phyloP scores from a whole-genome alignment of 139 green algal species.

The Desmodesmus armatus region DNA sequence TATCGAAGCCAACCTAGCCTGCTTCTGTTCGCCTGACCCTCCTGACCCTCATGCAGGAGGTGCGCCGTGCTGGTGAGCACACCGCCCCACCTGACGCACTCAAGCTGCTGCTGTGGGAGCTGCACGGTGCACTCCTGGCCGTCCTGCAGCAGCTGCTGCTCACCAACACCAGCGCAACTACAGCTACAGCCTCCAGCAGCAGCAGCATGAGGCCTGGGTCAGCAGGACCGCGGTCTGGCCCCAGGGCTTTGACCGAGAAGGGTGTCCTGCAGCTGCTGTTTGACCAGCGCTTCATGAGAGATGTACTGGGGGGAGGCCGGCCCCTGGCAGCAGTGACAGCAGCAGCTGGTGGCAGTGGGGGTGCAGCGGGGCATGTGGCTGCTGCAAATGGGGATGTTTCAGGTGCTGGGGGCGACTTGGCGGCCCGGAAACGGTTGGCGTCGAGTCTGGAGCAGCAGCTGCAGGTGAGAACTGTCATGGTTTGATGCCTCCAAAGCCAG shows the following conservation, averaged over 20 bases:
- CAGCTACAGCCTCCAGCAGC: not conserved
- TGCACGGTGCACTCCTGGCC: slow-evolving; percentile 55
- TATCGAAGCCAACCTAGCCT: no score
- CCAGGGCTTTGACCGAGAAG: slow-evolving; percentile 73
- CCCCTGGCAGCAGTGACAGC: slow-evolving; percentile 50
- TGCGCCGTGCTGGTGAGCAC: slow-evolving; percentile 75
- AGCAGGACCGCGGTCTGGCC: not conserved
- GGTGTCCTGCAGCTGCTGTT: slow-evolving; percentile 94
- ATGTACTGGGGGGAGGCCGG: slow-evolving; percentile 76
- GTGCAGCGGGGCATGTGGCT: not conserved
- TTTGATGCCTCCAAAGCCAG: no score
- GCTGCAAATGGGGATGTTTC: slow-evolving; percentile 5
- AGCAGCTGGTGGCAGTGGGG: not conserved
- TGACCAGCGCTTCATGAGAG: slow-evolving; percentile 82
- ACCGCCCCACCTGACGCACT: slow-evolving; percentile 67
- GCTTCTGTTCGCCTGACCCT: slow-evolving; percentile 44
- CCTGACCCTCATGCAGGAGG: slow-evolving; percentile 54
- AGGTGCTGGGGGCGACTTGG: slow-evolving; percentile 45
- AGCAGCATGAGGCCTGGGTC: not conserved
- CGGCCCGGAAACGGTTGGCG: slow-evolving; percentile 44
- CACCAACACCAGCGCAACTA: not conserved
- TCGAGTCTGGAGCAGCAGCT: slow-evolving; percentile 63
- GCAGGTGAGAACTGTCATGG: slow-evolving; percentile 45
- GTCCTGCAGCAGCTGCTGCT: slow-evolving; percentile 36
- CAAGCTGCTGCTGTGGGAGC: slow-evolving; percentile 81